Conservation (phyloP, 768 basidiomycete genomes). For the Termitomyces sp. region DNA sequence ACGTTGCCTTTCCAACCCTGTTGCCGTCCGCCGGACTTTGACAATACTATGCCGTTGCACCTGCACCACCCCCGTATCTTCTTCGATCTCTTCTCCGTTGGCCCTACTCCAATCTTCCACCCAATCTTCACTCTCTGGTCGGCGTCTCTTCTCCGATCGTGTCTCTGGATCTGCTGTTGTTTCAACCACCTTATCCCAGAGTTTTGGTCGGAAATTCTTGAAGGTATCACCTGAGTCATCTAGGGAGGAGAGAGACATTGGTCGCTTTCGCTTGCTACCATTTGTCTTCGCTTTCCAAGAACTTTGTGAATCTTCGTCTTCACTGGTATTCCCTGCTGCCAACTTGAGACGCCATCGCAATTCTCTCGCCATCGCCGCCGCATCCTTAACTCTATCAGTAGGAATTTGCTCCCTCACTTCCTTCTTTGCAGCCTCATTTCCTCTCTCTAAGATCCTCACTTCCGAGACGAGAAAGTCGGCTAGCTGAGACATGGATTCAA, state of each 20-base stretch:
- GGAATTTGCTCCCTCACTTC: constrained; percentile 83
- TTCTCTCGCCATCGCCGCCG: constrained; percentile 77
- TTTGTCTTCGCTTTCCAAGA: constrained; percentile 19
- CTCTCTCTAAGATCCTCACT: constrained; percentile 66
- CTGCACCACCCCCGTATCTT: constrained; percentile 36
- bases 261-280: constrained; percentile 41
- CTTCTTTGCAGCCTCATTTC: constrained; percentile 66
- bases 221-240: constrained; percentile 32
- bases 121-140: constrained; percentile 41
- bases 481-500: constrained; percentile 68
- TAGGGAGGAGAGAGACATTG: constrained; percentile 19
- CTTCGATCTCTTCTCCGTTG: constrained; percentile 23
- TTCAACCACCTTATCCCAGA: constrained; percentile 56
- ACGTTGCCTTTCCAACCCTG: constrained; percentile 66
- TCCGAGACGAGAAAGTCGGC: constrained; percentile 81
- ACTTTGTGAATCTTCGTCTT: constrained; percentile 50
- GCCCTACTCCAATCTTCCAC: constrained; percentile 39
- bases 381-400: constrained; percentile 76
- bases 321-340: constrained; percentile 59
- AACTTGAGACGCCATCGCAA: constrained; percentile 77
- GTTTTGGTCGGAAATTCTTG: constrained; percentile 64
- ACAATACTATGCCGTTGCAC: constrained; percentile 47
- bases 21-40: constrained; percentile 52
- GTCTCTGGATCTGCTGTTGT: constrained; percentile 39
- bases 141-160: constrained; percentile 32